Base-by-base conservation (phyloP, 495 filamentous ascomycete species). In the Amphirosellinia nigrospora region DNA sequence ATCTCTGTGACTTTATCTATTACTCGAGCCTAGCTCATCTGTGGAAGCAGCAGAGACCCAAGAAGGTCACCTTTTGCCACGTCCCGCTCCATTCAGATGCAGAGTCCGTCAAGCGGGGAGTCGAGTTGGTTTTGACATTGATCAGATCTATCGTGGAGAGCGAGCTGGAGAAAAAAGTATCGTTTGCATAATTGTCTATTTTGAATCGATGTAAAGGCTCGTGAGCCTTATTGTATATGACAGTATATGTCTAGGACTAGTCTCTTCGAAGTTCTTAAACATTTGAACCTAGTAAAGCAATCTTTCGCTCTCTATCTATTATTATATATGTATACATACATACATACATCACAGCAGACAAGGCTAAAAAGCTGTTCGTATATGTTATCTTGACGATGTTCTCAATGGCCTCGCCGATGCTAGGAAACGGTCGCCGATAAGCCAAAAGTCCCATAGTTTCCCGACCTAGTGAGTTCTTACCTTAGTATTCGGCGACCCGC, bases 1-100 rank as follows among this genome's bases (percentile, higher is more conserved):
- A 91, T 75, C 82, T 95, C 19, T 97, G 94, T 77, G 94, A 95
- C 73, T 97, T 94, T 75, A 94, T 91, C 59, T 96, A 92, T 79
- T 96, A 89, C 80, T 90, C 90, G 7, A 92, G 88, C 70, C 73
- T 97, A 77, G 85, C 89, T 23, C 80, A 81, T 68, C 80, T 88
- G 23, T 78, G 81, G 59, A 85, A 83, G 78, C 80, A 81, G 6
- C 82, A 83, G 26, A 76, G 82, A 45, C 80, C 83, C 59, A 82
- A 82, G 52, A 89, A 87, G 63, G 89, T 94, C 19, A 77, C 91
- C 34, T 97, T 97, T 75, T 79, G 95, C 65, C 94, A 97, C 75
- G 91, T 96, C 2, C 94, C 94, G 9, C 84, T 85, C 11, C 84
- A 88, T 4, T 78, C 82, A 34, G 82, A 84, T 26, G 82, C 89